Base-by-base conservation (phyloP, 345 rosid species). In the Noccaea caerulescens region DNA sequence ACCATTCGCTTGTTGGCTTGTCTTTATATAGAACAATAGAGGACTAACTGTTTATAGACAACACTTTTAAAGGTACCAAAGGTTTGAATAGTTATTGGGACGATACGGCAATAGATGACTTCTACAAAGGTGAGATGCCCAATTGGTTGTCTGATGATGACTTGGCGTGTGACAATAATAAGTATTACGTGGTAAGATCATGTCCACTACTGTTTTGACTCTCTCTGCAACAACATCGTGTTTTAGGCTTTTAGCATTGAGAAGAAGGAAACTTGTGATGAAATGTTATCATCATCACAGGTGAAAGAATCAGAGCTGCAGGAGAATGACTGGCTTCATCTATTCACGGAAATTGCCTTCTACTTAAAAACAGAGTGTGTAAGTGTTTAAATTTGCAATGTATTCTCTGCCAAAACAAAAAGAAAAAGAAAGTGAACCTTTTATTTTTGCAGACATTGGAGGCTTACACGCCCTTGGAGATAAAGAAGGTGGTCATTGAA, bases 381-480 rank as follows among this genome's bases (percentile, higher is more conserved):
- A 49, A 8, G 30, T 49, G 3, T 27, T 27, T 27, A 27, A 25
- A 44, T 43, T 4, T 25, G 38, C 66, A 60, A 41, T 41, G 30
- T 14, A 10, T 58, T 58, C 66, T 27, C 51, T 25, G 16, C 25
- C 61, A 33, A 6, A 33, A 33, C 0, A 5, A 16, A 36, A 56
- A 2, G 10, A 8, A 13, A 55, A 2, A 11, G 4, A 27, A 27
- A 27, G 10, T 46, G 25, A 46, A 16, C 27, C 30, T 30, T 20
- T 30, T 32, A 5, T 2, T 3, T 33, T 27, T 53, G 8, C 32
- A 66, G 71, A 0, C 8, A 0, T 3, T 53, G 71, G 1, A 0
- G 13, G 61, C 61, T 66, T n/a, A 18, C 38, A 14, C 57, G 25
- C 61, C 42, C 38, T 53, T 67, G 62, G 71, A 67, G 52, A 43